Evolutionary conservation across 495 filamentous ascomycete genomes (phyloP), one percentile per base, ranked within the genome.

Genomic region (Saxophila tyrrhenica): DNA sequence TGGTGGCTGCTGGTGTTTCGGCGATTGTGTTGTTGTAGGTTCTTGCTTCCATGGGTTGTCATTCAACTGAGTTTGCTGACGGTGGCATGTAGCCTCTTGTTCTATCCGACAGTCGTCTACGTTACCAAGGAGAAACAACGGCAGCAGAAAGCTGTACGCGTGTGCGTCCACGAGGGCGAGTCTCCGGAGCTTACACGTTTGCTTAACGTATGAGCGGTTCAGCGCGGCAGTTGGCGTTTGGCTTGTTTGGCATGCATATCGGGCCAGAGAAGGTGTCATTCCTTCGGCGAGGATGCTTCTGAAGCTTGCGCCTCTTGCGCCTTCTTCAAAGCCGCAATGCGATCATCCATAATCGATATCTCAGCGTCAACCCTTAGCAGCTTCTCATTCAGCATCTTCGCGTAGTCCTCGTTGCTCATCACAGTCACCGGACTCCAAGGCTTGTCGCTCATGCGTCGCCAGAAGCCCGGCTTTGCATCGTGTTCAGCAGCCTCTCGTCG

Each of bases 261-360:
- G 41, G 8, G 16, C 15, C 15, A 21, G 19, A 3, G 17, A 3
- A 44, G 41, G 41, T 9, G 16, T 44, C 41, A 44, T 21, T 44
- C 41, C n/a, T 44, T n/a, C 8, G 41, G 41, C 15, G n/a, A 44
- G 7, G 41, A 21, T 9, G 41, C 7, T 9, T 8, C 19, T 17
- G n/a, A 5, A 44, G 3, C 41, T 44, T 48, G 11, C 23, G 13
- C 23, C 23, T 55, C 51, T 50, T 64, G 62, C 25, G 62, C 62
- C 52, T 55, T 67, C 60, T 69, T 75, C 38, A 85, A 56, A 39
- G 68, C 73, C 39, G 78, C 80, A 52, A 98, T 89, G 54, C 79
- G 82, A 39, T 96, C 91, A 61, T 96, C 87, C 11, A 95, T 67
- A 29, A 96, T 60, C 0, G 91, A 84, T 59, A 96, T 86, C 54